Evolutionary conservation across 345 rosid genomes (phyloP), one percentile per base, ranked within the genome.

Genomic region (Camelina neglecta): DNA sequence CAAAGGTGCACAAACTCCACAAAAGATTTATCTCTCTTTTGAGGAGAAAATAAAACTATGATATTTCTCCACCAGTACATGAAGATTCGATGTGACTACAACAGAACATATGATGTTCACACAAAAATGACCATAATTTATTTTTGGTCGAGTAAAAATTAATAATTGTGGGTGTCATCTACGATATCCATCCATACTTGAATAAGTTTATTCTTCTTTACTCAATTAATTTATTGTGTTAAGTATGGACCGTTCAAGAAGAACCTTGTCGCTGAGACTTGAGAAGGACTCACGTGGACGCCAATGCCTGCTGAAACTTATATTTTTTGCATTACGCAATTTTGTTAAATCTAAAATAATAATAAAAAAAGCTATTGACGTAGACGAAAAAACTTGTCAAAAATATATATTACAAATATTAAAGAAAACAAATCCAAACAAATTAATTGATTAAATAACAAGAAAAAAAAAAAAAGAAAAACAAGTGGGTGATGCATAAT

Each of bases 221-320:
- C 41, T 60, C 12, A 13, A 53, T 65, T 6, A 3, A 36, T 60
- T 26, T 60, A 42, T 29, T 70, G 24, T 47, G 45, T 13, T 64
- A 13, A 48, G 26, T 49, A 39, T 64, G 76, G 48, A 57, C 67
- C 76, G 67, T 65, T 71, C 51, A 69, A 47, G 60, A 62, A 55
- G 73, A 67, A 42, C 54, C 72, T 71, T 65, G 72, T 64, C 72
- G 41, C 54, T 8, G 6, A 65, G 62, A 65, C 33, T 65, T 71
- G 73, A 78, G 65, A 78, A 78, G 73, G 73, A 72, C 81, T 78
- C 63, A 51, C 73, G 73, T 78, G 81, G 77, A 78, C 77, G 77
- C 65, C 65, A 72, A 72, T 72, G 73, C 66, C 50, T 72, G 64
- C 57, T 71, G 49, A 71, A 54, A 20, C 67, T 51, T 63, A 13